Evolutionary conservation across 306 rosid genomes (phyloP).

Genomic region (Abrus pulchellus): DNA sequence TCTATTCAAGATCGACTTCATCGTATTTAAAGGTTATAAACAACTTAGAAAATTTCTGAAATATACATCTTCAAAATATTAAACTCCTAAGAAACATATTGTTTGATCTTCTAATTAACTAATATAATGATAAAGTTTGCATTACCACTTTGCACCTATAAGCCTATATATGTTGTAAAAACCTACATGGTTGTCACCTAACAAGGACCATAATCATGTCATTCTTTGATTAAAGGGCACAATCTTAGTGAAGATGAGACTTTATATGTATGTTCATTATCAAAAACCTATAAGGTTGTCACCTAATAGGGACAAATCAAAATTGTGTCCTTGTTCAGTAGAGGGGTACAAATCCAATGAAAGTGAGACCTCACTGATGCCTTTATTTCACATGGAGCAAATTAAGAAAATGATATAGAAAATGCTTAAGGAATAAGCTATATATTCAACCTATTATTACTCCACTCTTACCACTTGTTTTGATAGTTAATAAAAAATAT

Average conservation of each 20-base stretch:
- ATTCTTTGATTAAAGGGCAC: not conserved
- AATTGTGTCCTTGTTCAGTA: not conserved
- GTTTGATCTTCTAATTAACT: too few relatives aligned
- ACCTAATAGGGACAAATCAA: not conserved
- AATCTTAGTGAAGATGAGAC: not conserved
- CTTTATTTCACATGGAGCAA: not conserved
- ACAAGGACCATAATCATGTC: not conserved
- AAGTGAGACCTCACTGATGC: not conserved
- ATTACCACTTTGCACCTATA: not conserved
- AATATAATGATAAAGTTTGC: not conserved
- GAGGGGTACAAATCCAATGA: not conserved
- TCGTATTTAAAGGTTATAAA: too few relatives aligned
- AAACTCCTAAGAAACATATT: too few relatives aligned
- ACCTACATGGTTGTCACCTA: constrained; percentile 10
- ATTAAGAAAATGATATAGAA: not conserved
- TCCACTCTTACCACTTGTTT: not conserved
- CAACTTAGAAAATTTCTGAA: too few relatives aligned
- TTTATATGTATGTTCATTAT: not conserved
- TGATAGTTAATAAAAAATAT: not conserved
- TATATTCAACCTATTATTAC: not conserved
- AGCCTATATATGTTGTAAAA: not conserved
- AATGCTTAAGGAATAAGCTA: not conserved
- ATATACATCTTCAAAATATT: too few relatives aligned
- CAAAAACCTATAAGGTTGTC: not conserved
- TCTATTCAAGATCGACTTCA: too few relatives aligned